phyloP scores from a whole-genome alignment of 768 basidiomycete genomes.

The Rhodotorula graminis region DNA sequence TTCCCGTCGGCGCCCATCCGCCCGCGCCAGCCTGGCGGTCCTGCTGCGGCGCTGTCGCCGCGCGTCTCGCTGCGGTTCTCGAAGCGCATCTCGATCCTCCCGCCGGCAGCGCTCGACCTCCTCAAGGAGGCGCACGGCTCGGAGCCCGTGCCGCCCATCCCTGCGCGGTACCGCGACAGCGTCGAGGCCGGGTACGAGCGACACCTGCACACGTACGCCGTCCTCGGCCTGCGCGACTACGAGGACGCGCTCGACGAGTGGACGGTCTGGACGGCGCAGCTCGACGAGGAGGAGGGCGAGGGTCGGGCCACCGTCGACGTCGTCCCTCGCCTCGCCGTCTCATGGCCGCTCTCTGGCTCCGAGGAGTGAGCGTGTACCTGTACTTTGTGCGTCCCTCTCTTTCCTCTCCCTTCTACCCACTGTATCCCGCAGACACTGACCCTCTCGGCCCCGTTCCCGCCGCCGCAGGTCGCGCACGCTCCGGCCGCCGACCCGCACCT shows the following conservation, averaged over 20 bases:
- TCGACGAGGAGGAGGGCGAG: slow-evolving; percentile 29
- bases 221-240: slow-evolving; percentile 41
- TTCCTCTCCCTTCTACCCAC: too few relatives aligned
- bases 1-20: slow-evolving; percentile 25
- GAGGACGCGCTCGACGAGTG: slow-evolving; percentile 42
- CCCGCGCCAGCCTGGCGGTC: background rate
- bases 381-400: too few relatives aligned
- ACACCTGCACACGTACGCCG: slow-evolving; percentile 43
- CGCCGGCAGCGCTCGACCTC: slow-evolving; percentile 44
- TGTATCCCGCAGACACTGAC: too few relatives aligned
- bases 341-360: slow-evolving; percentile 9
- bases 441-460: too few relatives aligned
- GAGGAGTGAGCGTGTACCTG: background rate
- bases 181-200: slow-evolving; percentile 37
- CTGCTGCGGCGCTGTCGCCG: slow-evolving; percentile 34
- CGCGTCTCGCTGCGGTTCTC: slow-evolving; percentile 45
- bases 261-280: slow-evolving; percentile 29
- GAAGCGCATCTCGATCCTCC: slow-evolving; percentile 44
- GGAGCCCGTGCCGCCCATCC: slow-evolving; percentile 41
- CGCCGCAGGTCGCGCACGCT: too few relatives aligned
- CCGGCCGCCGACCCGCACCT: too few relatives aligned
- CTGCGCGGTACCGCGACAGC: slow-evolving; percentile 28
- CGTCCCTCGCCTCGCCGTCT: slow-evolving; percentile 18
- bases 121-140: slow-evolving; percentile 38
- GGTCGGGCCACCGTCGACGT: slow-evolving; percentile 5